These are phyloP conservation scores for Tulasnella sp. DNA, from an alignment of 768 basidiomycete species.

Conservation along the genomic window DNA sequence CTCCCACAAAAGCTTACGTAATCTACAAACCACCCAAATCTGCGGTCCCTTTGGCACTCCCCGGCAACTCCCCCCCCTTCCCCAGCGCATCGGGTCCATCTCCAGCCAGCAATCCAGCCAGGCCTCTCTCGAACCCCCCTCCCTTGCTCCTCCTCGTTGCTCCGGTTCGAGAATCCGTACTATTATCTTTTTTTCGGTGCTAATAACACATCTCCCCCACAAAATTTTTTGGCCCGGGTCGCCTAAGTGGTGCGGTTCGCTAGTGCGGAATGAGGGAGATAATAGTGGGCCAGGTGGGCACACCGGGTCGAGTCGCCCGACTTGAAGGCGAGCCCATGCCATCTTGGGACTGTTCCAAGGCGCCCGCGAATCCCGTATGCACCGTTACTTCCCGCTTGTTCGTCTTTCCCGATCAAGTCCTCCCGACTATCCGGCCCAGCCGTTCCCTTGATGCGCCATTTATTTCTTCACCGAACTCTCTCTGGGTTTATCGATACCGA, in stretches of 20 bases:
- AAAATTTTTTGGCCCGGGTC: neutral
- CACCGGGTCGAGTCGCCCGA: slow-evolving; percentile 11
- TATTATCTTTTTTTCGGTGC: neutral
- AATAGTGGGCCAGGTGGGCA: neutral
- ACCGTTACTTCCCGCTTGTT: neutral
- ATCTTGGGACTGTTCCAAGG: neutral
- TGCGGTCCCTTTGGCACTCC: neutral
- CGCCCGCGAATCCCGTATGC: slow-evolving; percentile 7
- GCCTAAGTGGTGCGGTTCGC: neutral
- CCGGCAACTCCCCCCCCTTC: slow-evolving; percentile 2
- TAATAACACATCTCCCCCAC: neutral
- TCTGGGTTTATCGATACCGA: too few relatives aligned
- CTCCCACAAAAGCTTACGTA: slow-evolving; percentile 13
- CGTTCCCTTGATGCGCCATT: slow-evolving; percentile 10
- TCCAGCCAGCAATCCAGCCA: neutral
- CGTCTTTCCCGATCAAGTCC: slow-evolving; percentile 1
- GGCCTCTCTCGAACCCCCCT: slow-evolving; percentile 14
- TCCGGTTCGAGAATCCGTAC: slow-evolving; percentile 18
- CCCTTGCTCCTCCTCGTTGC: neutral
- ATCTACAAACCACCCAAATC: neutral
- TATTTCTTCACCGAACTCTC: neutral
- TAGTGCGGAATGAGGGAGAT: neutral
- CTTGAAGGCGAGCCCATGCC: neutral
- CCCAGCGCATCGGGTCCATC: neutral
- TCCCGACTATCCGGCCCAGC: neutral